Conservation (phyloP, 805 yeast genomes). For the Aciculoconidium aculeatum region DNA sequence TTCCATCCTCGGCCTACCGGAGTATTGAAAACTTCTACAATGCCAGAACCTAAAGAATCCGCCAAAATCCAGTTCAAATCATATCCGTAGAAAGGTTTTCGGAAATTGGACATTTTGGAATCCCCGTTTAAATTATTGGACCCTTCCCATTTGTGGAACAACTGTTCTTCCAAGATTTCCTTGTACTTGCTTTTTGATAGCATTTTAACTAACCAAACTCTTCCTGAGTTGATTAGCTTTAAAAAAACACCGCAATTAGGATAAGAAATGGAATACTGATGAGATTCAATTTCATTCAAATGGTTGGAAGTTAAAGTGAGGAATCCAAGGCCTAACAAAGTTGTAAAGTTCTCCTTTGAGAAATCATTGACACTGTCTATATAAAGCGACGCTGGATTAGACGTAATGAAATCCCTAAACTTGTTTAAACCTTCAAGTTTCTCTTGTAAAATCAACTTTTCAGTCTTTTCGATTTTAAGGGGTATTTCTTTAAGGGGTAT, state of each 20-base stretch:
- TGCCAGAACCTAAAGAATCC: slow-evolving; percentile 47
- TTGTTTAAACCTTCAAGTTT: slow-evolving; percentile 15
- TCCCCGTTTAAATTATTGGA: slow-evolving; percentile 17
- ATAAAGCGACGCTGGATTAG: slow-evolving; percentile 24
- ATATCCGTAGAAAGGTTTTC: slow-evolving; percentile 46
- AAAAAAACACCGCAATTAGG: slow-evolving; percentile 49
- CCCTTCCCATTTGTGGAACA: slow-evolving; percentile 44
- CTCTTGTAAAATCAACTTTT: slow-evolving; percentile 11
- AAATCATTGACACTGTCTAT: slow-evolving; percentile 18
- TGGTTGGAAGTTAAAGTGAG: slow-evolving; percentile 42
- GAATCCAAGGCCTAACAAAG: slow-evolving; percentile 36
- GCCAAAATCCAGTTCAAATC: slow-evolving; percentile 47
- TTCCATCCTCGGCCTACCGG: slow-evolving; percentile 57
- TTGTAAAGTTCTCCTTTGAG: slow-evolving; percentile 20
- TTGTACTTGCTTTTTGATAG: slow-evolving; percentile 32
- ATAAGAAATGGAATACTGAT: slow-evolving; percentile 37
- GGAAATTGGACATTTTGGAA: slow-evolving; percentile 32
- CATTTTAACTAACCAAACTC: slow-evolving; percentile 37
- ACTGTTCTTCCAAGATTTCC: slow-evolving; percentile 38
- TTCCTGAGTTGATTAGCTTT: slow-evolving; percentile 38
- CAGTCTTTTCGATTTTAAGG: slow-evolving; percentile 8
- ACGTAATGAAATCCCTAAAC: slow-evolving; percentile 16
- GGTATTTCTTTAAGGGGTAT: slow-evolving; percentile 1
- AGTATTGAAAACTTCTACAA: slow-evolving; percentile 46
- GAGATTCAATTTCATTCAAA: slow-evolving; percentile 33